Evolutionary conservation across 2,329 filamentous ascomycete genomes (phyloP).

Genomic region (Phoma sp.): DNA sequence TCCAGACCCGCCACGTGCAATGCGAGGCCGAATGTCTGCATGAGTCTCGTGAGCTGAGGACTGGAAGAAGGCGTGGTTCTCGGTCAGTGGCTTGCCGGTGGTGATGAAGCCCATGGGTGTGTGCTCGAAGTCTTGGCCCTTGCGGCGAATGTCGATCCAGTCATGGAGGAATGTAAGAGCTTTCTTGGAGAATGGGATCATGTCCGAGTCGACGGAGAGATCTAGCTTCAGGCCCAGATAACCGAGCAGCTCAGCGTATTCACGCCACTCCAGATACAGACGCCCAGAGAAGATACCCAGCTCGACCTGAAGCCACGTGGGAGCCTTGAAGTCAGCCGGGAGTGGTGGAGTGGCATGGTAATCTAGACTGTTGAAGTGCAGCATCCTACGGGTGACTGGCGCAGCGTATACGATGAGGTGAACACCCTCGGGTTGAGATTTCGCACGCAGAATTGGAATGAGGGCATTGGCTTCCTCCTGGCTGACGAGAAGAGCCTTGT

Average conservation of each 20-base stretch:
- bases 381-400: constrained; percentile 66
- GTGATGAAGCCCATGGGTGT: constrained; percentile 66
- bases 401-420: constrained; percentile 65
- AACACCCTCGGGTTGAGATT: constrained; percentile 22
- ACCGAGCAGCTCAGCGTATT: constrained; percentile 43
- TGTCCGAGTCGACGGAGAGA: not conserved
- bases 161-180: constrained; percentile 56
- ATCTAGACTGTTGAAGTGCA: constrained; percentile 61
- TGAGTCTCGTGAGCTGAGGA: constrained; percentile 1
- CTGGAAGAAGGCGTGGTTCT: constrained; percentile 61
- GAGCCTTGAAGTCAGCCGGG: constrained; percentile 50
- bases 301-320: constrained; percentile 63
- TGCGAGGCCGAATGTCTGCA: constrained; percentile 14
- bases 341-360: constrained; percentile 62
- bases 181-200: constrained; percentile 29
- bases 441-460: constrained; percentile 53
- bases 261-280: constrained; percentile 63
- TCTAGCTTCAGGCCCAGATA: constrained; percentile 23
- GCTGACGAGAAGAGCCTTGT: constrained; percentile 63
- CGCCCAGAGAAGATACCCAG: constrained; percentile 67
- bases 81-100: constrained; percentile 57
- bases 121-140: constrained; percentile 63
- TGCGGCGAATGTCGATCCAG: constrained; percentile 62
- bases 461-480: constrained; percentile 68
- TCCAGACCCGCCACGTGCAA: constrained; percentile 17